A percentile compares a stretch with the other conserved stretches of the same genome.
phyloP scores from a whole-genome alignment of 495 filamentous ascomycete species.

The Xylaria castorea region DNA sequence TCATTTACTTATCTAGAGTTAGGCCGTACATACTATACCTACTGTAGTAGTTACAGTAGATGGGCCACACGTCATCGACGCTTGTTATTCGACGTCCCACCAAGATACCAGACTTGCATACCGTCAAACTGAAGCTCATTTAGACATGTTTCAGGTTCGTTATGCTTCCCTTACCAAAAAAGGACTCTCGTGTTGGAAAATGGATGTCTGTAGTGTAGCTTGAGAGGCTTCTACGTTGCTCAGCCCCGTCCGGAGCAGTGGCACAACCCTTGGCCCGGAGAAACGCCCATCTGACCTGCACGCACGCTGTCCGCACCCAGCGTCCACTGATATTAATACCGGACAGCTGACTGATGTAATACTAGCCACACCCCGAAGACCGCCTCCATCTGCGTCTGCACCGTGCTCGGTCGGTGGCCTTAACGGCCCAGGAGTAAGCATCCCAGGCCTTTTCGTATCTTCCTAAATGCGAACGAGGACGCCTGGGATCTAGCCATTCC shows the following conservation, averaged over 20 bases:
- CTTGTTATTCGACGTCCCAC: neutral
- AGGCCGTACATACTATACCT: no score
- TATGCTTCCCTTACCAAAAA: neutral
- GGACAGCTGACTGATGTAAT: slow-evolving; percentile 18
- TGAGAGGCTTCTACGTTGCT: slow-evolving; percentile 9
- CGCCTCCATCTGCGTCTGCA: slow-evolving; percentile 72
- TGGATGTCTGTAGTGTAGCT: neutral
- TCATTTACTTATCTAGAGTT: no score
- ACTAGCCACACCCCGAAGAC: slow-evolving; percentile 61
- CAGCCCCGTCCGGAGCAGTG: slow-evolving; percentile 5
- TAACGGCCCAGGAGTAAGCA: slow-evolving; percentile 75
- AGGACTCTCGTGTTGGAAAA: neutral
- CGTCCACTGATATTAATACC: neutral
- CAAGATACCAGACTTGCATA: neutral
- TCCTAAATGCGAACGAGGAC: neutral
- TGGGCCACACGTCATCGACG: slow-evolving; percentile 1
- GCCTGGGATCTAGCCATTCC: neutral
- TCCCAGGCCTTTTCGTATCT: neutral
- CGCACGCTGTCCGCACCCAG: neutral
- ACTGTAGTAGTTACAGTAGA: no score
- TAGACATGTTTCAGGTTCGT: slow-evolving; percentile 27
- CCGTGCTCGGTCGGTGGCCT: slow-evolving; percentile 81
- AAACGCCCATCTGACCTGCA: neutral
- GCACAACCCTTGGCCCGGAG: neutral
- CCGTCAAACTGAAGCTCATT: neutral